phyloP scores from a whole-genome alignment of 108 stramenopile species.

The Nitzschia sp. region DNA sequence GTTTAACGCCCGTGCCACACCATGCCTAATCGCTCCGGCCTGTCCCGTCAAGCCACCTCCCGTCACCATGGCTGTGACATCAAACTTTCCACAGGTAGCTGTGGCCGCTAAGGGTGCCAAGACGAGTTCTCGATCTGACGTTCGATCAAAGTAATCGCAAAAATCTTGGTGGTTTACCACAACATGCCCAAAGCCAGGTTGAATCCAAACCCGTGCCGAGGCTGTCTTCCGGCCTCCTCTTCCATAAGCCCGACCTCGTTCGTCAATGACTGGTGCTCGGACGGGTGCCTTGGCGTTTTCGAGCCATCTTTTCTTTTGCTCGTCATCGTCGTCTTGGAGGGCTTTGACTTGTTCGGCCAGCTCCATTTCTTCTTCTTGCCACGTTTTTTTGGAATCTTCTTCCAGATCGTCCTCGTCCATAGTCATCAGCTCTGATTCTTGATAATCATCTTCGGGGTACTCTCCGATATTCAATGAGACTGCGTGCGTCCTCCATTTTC shows the following conservation, averaged over 20 bases:
- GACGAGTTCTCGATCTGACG: conserved; percentile 68
- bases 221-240: conserved; percentile 94
- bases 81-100: conserved; percentile 86
- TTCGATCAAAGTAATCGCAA: conserved; percentile 86
- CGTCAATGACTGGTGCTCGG: conserved; percentile 72
- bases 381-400: not conserved
- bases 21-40: conserved; percentile 95
- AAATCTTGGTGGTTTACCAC: conserved; percentile 85
- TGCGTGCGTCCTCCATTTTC: conserved; percentile 64
- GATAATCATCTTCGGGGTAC: conserved; percentile 10
- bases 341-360: conserved; percentile 42
- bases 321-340: conserved; percentile 59
- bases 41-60: conserved; percentile 90
- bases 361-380: conserved; percentile 46
- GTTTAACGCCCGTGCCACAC: conserved; percentile 91
- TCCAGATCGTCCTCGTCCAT: conserved; percentile 29
- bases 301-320: conserved; percentile 63
- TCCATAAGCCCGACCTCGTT: conserved; percentile 88
- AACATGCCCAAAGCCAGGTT: conserved; percentile 83
- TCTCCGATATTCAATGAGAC: conserved; percentile 49
- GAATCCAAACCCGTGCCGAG: conserved; percentile 92
- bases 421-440: not conserved
- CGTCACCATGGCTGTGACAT: conserved; percentile 69
- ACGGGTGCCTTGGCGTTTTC: conserved; percentile 65
- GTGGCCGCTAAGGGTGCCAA: conserved; percentile 88